Base-by-base conservation (phyloP, 495 filamentous ascomycete species). In the Penicillium angulare region DNA sequence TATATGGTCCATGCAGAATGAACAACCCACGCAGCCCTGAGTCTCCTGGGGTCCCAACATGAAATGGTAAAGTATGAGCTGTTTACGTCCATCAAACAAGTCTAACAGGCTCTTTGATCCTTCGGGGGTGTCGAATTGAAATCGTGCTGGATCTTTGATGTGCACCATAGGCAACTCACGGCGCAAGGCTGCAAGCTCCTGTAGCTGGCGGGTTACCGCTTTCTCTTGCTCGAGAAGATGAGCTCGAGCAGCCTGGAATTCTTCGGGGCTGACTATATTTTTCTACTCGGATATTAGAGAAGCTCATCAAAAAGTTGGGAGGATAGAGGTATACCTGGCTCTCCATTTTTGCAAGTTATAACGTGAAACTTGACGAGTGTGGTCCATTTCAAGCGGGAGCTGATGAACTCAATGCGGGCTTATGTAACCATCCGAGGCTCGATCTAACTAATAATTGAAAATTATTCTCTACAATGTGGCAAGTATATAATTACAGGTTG, bases 41-140 rank as follows among this genome's bases (percentile, higher is more conserved):
- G 61, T 50, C 7, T 60, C 59, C 3, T 57, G 43, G 5, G 72
- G 69, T 5, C 36, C 54, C 22, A 77, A 61, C 74, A 77, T 77
- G 57, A 75, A 77, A 49, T 77, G 71, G 52, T 77, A 77, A 23
- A 77, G 42, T 40, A 76, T 69, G 16, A 77, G 64, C 48, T 77
- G 74, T 18, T 68, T 61, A 44, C 66, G 65, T 48, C 54, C 63
- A 13, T 56, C 58, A 52, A 76, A 75, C 42, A 77, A 67, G 26
- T 72, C 66, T 0, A 50, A 13, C 16, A 77, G 65, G 15, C 44
- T 66, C 15, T 60, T 53, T 41, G 57, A 49, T n/a, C 71, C 68
- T 20, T 40, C 40, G n/a, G 64, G 59, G 0, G 59, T 63, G 31
- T 68, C 56, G 53, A 75, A 71, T 34, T 55, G 52, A 57, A 74